Evolutionary conservation across 352 stramenopile species (phyloP).

Genomic region (Phytophthora megakarya): DNA sequence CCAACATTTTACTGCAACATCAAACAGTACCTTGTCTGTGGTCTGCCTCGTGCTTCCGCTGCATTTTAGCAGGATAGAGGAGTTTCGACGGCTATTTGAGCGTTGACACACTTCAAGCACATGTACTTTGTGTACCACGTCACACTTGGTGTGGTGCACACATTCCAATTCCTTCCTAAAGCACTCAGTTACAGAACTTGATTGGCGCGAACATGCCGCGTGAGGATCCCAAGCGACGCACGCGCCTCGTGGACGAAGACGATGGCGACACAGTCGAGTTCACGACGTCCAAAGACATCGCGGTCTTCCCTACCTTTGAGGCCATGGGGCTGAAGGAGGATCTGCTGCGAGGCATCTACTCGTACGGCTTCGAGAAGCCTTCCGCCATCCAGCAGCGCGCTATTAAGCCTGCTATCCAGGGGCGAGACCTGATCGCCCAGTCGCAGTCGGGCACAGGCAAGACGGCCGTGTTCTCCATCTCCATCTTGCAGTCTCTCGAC

Average conservation of each 20-base stretch:
- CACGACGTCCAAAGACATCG: conserved; percentile 90
- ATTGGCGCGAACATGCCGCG: too few relatives aligned
- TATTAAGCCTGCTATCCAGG: conserved; percentile 96
- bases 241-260: conserved; percentile 68
- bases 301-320: conserved; percentile 90
- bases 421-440: conserved; percentile 97
- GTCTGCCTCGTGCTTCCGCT: conserved; percentile 20
- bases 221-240: conserved; percentile 40
- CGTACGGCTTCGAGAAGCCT: conserved; percentile 96
- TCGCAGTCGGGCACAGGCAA: conserved; percentile 95
- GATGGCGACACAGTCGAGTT: conserved; percentile 85
- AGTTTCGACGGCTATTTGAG: too few relatives aligned
- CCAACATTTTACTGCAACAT: neutral
- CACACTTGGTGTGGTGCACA: too few relatives aligned
- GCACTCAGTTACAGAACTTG: too few relatives aligned
- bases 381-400: conserved; percentile 98
- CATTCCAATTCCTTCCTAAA: too few relatives aligned
- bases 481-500: conserved; percentile 94
- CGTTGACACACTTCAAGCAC: too few relatives aligned
- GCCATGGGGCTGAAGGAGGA: conserved; percentile 93
- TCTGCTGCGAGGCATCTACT: conserved; percentile 90
- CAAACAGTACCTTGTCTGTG: too few relatives aligned
- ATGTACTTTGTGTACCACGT: too few relatives aligned
- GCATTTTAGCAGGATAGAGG: conserved; percentile 16
- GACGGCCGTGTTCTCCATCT: conserved; percentile 96